Base-by-base conservation (phyloP, 2,329 filamentous ascomycete species). In the Bipolaris oryzae region DNA sequence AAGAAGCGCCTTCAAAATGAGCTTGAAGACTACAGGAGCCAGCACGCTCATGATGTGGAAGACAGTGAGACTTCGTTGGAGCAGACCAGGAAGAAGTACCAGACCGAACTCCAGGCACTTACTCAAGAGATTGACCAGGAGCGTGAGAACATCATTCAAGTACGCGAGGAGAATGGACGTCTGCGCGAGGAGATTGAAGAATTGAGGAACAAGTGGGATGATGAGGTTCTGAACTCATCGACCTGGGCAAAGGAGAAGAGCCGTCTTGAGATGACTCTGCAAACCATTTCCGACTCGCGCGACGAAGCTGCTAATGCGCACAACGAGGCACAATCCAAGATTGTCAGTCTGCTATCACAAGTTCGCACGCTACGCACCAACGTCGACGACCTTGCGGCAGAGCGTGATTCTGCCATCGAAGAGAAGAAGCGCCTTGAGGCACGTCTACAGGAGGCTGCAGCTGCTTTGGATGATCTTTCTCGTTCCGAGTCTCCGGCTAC, bases 221-320 rank as follows among this genome's bases (percentile, higher is more conserved):
- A 98, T 68, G 94, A 99, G 78, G 92, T 98, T 10, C 86, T 98
- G 67, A 98, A 98, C 79, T 96, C 92, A 77, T 96, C 92, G 15
- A 96, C 94, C 0, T 98, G 95, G 93, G 93, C 93, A 11, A 99
- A 99, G 80, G 94, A 99, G 79, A 98, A 98, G 81, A 85, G 92
- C 15, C 89, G 94, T 15, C 84, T 99, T 38, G 94, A 98, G 74
- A 87, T 92, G 58, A 96, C 92, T 5, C 82, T 99, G 52, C 88
- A 94, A 48, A 92, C 97, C 74, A 85, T 98, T 31, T 89, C 90
- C 10, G 88, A 91, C 46, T 96, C 92, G n/a, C 88, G 94, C 2
- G 94, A 99, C 64, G 95, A 99, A 76, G 94, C 95, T 9, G 89
- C 92, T 48, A 89, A 87, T 67, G 94, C 95, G 0, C 95, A 99